Base-by-base conservation (phyloP, 1,284 basidiomycete species). In the Boletus holoroseus region DNA sequence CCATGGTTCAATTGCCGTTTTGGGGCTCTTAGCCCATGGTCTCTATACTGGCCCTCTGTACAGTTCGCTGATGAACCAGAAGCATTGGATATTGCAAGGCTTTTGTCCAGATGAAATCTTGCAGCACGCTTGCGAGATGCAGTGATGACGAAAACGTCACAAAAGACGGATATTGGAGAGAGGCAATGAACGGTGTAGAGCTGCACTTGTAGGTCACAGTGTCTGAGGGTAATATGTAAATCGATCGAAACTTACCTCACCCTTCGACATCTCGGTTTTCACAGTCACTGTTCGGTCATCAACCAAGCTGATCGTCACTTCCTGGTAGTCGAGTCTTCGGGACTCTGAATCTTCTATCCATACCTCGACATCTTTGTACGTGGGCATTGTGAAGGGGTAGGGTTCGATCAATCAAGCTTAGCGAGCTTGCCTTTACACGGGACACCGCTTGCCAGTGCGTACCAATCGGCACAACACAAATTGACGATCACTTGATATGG, bases 291-390 rank as follows among this genome's bases (percentile, higher is more conserved):
- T 47, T 36, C 36, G 41, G 47, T 57, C 57, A 43, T 59, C 55
- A 18, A 62, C 31, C 11, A 62, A 30, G 43, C 48, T 36, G 42
- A 59, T 45, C 15, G 44, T 31, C 4, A 50, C 15, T 3, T 35
- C 44, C 11, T 36, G 54, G 12, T 49, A 24, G 12, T 16, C 11
- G 24, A 60, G 15, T 26, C 36, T 61, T 5, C 27, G 44, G 18
- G 43, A 5, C 16, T 44, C 15, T 5, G 57, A 49, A 27, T 59
- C 59, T 30, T 59, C 57, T 12, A 59, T 31, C 59, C 57, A 62
- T 28, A 50, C 47, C 27, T 62, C 54, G 28, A 58, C 36, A 20
- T 24, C 44, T 27, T 39, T 49, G 59, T 57, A 44, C 11, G 45
- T 35, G 31, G 57, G 57, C 59, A 58, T 62, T 16, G 44, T 46